Percentiles rank a stretch among this genome's conserved stretches.
These are phyloP conservation scores for Wickerhamomyces kurtzmanii DNA, from an alignment of 805 yeast genomes.

Conservation along the genomic window DNA sequence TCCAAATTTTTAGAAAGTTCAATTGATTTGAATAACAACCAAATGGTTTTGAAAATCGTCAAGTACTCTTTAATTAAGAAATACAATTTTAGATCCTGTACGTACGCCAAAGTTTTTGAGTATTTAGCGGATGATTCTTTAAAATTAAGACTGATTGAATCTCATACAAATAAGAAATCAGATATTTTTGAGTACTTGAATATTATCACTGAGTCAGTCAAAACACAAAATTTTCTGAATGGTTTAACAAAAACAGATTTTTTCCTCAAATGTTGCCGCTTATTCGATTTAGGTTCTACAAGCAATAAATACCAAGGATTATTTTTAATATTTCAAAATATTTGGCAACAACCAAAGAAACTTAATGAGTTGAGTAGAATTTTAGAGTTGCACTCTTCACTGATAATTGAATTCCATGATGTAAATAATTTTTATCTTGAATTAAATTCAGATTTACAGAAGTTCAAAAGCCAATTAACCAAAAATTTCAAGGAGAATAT, in stretches of 20 bases:
- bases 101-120: too few species aligned
- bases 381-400: slow-evolving; percentile 22
- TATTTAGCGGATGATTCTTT: too few species aligned
- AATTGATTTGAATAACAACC: slow-evolving; percentile 12
- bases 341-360: slow-evolving; percentile 19
- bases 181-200: too few species aligned
- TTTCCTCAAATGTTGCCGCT: slow-evolving; percentile 17
- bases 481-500: slow-evolving; percentile 16
- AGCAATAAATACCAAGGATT: slow-evolving; percentile 19
- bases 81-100: slow-evolving; percentile 14
- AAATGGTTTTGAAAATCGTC: slow-evolving; percentile 23
- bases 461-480: slow-evolving; percentile 21
- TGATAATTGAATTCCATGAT: slow-evolving; percentile 25
- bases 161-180: too few species aligned
- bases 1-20: slow-evolving; percentile 10
- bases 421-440: slow-evolving; percentile 19
- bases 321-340: slow-evolving; percentile 17
- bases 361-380: slow-evolving; percentile 10
- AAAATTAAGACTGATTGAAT: too few species aligned
- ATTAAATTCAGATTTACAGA: slow-evolving; percentile 14
- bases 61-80: slow-evolving; percentile 28
- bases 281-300: slow-evolving; percentile 9
- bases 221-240: slow-evolving; percentile 11
- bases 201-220: too few species aligned
- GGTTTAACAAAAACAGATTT: slow-evolving; percentile 19